Conservation (phyloP, 257 asterid species). For the Gentiana macrophylla region DNA sequence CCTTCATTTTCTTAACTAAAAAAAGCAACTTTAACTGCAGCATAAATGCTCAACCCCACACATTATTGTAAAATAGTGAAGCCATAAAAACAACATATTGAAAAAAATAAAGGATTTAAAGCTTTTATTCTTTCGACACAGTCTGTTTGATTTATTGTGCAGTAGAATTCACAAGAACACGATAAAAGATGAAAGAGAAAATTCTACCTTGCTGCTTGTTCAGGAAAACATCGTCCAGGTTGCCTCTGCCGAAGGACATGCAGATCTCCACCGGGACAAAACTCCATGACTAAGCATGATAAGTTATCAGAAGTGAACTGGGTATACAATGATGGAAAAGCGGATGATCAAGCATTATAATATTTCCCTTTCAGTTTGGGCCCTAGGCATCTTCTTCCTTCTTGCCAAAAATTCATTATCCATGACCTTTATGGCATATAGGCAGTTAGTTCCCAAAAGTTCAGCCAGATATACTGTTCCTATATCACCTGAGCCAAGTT, state of each 20-base stretch:
- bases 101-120: too few species aligned
- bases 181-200: not conserved
- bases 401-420: conserved; percentile 72
- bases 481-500: conserved; percentile 86
- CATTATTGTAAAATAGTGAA: too few species aligned
- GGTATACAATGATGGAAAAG: conserved; percentile 85
- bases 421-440: conserved; percentile 88
- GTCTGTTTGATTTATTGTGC: too few species aligned
- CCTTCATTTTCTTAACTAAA: too few species aligned
- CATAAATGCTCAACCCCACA: too few species aligned
- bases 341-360: conserved; percentile 87
- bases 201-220: conserved; percentile 77
- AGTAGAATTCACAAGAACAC: too few species aligned
- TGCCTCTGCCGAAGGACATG: conserved; percentile 90
- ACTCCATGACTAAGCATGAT: conserved; percentile 88
- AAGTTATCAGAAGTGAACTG: conserved; percentile 77
- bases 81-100: too few species aligned
- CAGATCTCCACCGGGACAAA: conserved; percentile 92
- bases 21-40: too few species aligned
- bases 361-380: conserved; percentile 89
- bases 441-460: conserved; percentile 50
- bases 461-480: conserved; percentile 88
- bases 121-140: too few species aligned
- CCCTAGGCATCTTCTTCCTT: conserved; percentile 73
- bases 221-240: conserved; percentile 63